A percentile compares a stretch with the other conserved stretches of the same genome.
phyloP scores from a whole-genome alignment of 192 early-diverging fungal genomes.

The Coemansia biformis region DNA sequence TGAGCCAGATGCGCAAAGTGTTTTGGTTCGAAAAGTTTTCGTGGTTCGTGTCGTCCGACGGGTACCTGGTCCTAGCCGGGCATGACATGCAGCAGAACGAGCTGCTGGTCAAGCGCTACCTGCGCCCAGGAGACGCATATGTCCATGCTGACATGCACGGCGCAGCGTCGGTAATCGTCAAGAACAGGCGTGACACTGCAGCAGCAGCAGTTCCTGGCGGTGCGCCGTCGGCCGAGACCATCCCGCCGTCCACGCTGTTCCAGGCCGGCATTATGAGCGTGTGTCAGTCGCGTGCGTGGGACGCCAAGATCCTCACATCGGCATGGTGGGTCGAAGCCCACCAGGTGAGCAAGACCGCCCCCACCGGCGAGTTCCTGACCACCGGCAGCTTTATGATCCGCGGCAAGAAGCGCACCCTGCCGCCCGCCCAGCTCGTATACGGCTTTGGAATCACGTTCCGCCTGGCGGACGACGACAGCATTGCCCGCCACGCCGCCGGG shows the following conservation, averaged over 20 bases:
- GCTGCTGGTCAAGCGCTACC: constrained; percentile 71
- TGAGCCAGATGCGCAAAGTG: constrained; percentile 82
- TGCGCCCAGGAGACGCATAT: constrained; percentile 70
- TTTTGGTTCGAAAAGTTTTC: constrained; percentile 98
- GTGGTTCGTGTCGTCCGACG: constrained; percentile 92
- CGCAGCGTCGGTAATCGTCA: constrained; percentile 84
- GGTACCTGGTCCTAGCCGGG: constrained; percentile 88
- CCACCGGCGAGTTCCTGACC: constrained; percentile 85
- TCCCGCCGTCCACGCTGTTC: constrained; percentile 85
- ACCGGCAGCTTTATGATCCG: constrained; percentile 91
- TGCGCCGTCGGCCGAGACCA: constrained; percentile 34
- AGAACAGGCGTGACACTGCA: constrained; percentile 51
- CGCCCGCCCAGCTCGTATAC: constrained; percentile 88
- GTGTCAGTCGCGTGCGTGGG: constrained; percentile 93
- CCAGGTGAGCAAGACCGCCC: constrained; percentile 86
- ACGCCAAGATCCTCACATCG: constrained; percentile 88
- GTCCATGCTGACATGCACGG: constrained; percentile 93
- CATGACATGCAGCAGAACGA: constrained; percentile 93
- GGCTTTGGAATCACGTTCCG: constrained; percentile 94
- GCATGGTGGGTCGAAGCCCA: constrained; percentile 91
- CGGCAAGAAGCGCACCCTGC: constrained; percentile 91
- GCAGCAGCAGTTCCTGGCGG: not conserved
- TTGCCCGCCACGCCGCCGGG: constrained; percentile 64
- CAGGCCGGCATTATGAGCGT: constrained; percentile 97
- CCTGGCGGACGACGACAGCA: constrained; percentile 72